Evolutionary conservation across 257 asterid species (phyloP), one percentile per base, ranked within the genome.

Genomic region (Thymus mandschuricus): DNA sequence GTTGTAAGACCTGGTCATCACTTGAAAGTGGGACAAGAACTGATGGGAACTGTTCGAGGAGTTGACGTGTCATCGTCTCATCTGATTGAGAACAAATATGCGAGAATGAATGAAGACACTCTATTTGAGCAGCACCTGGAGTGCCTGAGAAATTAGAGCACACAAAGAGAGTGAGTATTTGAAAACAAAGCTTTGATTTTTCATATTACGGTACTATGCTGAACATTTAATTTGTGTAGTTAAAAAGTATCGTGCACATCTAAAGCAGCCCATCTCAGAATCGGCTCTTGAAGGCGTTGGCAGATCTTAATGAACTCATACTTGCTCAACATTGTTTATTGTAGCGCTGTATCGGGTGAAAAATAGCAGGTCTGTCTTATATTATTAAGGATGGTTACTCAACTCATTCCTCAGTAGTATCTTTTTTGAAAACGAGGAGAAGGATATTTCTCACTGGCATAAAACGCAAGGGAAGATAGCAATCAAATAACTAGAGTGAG

Each of bases 11-110:
- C 99, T 91, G 89, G 73, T 78, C 73, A 69, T 85, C 92, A 81
- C 92, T 87, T 27, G 98, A 81, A 59, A 95, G 78, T 8, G 95
- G 92, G 46, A 95, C 93, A 54, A 95, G 93, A 74, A 88, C 57
- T 30, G 88, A 80, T 66, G 97, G 93, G 75, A 89, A 89, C 65
- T 86, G 84, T 31, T 78, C 71, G 31, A 88, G 80, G 69, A 91
- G 80, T 75, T 88, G 80, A 50, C 66, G 69, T 44, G 85, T 75
- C 55, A 77, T 76, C 73, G 80, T 77, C 63, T 86, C 90, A 45
- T 91, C 90, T 61, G 75, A 72, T 65, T 82, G 87, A 65, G 87
- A 69, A 71, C 91, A 91, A 65, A 87, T 79, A 72, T 71, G 71
- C 30, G 89, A 48, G 72, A 89, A 81, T 70, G 78, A 74, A 54